phyloP scores from a whole-genome alignment of 441 rosid species.

The Viola pubescens region DNA sequence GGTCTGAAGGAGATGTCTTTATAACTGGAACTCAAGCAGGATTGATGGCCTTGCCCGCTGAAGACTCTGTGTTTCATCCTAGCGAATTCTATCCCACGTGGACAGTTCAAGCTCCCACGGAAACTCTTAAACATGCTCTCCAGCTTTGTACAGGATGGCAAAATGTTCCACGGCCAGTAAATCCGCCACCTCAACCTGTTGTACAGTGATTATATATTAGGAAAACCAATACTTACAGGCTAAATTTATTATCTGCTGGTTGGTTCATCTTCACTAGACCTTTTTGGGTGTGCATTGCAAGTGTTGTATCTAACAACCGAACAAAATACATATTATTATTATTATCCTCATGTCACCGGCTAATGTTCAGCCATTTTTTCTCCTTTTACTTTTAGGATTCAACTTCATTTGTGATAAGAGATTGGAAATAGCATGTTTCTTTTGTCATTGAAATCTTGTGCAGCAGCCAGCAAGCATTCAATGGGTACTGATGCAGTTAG shows the following conservation, averaged over 20 bases:
- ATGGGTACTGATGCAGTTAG: neutral
- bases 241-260: neutral
- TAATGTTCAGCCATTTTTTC: too few relatives aligned
- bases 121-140: slow-evolving; percentile 55
- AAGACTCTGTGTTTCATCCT: slow-evolving; percentile 49
- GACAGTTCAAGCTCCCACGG: slow-evolving; percentile 64
- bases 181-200: slow-evolving; percentile 16
- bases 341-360: too few relatives aligned
- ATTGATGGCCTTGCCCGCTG: slow-evolving; percentile 23
- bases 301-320: neutral
- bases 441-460: neutral
- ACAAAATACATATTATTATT: too few relatives aligned
- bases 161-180: slow-evolving; percentile 44
- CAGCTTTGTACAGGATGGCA: slow-evolving; percentile 74
- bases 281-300: neutral
- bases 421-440: too few relatives aligned
- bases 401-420: too few relatives aligned
- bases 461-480: neutral
- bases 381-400: too few relatives aligned
- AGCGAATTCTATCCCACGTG: slow-evolving; percentile 55
- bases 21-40: slow-evolving; percentile 53
- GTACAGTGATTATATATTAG: slow-evolving; percentile 3
- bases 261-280: neutral
- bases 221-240: neutral
- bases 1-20: slow-evolving; percentile 74